Base-by-base conservation (phyloP, 768 basidiomycete species). In the Tylopilus subfusipes region DNA sequence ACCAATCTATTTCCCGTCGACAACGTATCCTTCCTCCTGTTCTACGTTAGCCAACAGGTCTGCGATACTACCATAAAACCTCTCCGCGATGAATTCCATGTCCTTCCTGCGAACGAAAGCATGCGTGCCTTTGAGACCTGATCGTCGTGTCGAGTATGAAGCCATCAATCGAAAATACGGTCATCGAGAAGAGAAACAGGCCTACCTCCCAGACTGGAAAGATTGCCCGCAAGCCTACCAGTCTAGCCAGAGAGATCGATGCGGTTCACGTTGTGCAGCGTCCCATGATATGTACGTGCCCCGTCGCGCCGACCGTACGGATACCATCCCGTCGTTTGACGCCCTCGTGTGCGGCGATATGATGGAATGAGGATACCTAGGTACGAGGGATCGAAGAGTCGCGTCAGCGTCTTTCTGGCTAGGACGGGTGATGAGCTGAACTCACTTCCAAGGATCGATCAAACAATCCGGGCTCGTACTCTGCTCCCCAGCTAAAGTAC, bases 221-320 rank as follows among this genome's bases (percentile, higher is more conserved):
- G 49, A 45, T 63, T 69, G 13, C 59, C 65, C 22, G 68, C 63
- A 22, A 68, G 52, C 16, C 67, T 65, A 47, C 65, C 67, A 43
- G 93, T 86, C 96, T 94, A 98, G 5, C 95, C 93, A 12, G 96
- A 90, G 31, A 93, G 81, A 65, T 93, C 91, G 33, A 96, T 80
- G 66, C 98, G 97, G 63, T 92, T 96, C 14, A 97, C 97, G 52
- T 88, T 80, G 34, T 82, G 78, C 19, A 99, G 76, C 2, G 96
- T 98, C n/a, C 94, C 96, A 49, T 92, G 81, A 67, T 98, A n/a
- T n/a, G n/a, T n/a, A 98, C 18, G 87, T 93, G 31, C 97, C 97
- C 93, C 95, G 95, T 77, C 85, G 84, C 4, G 93, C 85, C 4
- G 91, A 93, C 55, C 85, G 76, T 40, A 96, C 84, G 43, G 86